Percentiles rank a stretch among this genome's conserved stretches.
Conservation (phyloP, 805 yeast genomes). For the Ogataea trehalophila region DNA sequence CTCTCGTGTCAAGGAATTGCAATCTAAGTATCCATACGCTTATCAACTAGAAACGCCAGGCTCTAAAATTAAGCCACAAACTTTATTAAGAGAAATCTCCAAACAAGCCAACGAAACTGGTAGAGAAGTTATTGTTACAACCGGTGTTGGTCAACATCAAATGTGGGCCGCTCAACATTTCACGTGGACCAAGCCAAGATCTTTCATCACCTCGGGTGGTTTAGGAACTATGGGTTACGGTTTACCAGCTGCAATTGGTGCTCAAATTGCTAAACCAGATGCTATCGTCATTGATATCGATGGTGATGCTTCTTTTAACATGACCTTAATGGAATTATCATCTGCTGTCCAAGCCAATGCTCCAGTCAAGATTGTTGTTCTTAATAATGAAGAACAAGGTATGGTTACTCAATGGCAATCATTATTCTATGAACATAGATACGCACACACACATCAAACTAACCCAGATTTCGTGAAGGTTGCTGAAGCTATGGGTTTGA, state of each 20-base stretch:
- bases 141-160: slow-evolving; percentile 99
- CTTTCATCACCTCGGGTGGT: slow-evolving; percentile 97
- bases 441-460: slow-evolving; percentile 94
- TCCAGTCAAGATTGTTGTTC: slow-evolving; percentile 82
- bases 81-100: slow-evolving; percentile 75
- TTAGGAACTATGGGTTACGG: slow-evolving; percentile 99
- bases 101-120: slow-evolving; percentile 57
- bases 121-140: slow-evolving; percentile 82
- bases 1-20: slow-evolving; percentile 71
- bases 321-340: slow-evolving; percentile 90
- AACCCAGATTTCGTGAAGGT: slow-evolving; percentile 92
- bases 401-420: slow-evolving; percentile 99
- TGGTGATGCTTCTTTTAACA: slow-evolving; percentile 98
- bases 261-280: slow-evolving; percentile 93
- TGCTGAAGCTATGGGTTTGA: slow-evolving; percentile 91
- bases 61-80: slow-evolving; percentile 86
- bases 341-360: slow-evolving; percentile 92
- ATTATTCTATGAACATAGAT: slow-evolving; percentile 92
- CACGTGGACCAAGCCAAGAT: slow-evolving; percentile 89
- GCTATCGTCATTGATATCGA: slow-evolving; percentile 94
- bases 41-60: slow-evolving; percentile 80
- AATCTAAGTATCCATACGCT: slow-evolving; percentile 76
- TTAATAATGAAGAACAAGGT: slow-evolving; percentile 98
- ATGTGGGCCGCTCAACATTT: slow-evolving; percentile 99
- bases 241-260: slow-evolving; percentile 96